Evolutionary conservation across 2,329 filamentous ascomycete species (phyloP), one percentile per base, ranked within the genome.

Genomic region (Bertia moriformis): DNA sequence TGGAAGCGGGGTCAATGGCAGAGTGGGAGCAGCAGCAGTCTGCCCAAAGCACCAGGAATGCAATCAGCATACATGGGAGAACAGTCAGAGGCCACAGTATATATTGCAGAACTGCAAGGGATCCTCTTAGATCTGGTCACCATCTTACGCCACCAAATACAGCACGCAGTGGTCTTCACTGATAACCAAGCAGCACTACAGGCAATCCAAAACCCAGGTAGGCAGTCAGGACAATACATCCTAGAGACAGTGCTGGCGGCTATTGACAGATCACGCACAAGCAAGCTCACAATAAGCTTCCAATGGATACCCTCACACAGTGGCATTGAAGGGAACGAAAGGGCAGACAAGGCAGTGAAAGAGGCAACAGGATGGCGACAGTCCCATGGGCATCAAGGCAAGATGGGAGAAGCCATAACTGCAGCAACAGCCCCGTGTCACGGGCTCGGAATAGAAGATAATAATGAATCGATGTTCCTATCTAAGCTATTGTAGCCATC

Each of bases 101-200:
- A 48, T 37, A 32, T 40, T 4, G 46, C 41, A 33, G 46, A 49
- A 38, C 39, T 48, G 40, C 42, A 18, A 47, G 48, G 15, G 38
- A 22, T 18, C 17, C 44, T 14, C 45, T 46, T 41, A 14, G n/a
- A n/a, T 14, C 33, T 32, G 15, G 5, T 13, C 10, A 35, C 17
- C 7, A 10, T 35, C 7, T 7, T 35, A 7, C 7, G 7, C 7
- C 32, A 18, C 15, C 15, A 7, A 18, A 10, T 14, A 13, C 10
- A 39, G 10, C 39, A 22, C 30, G 12, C 41, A 22, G 40, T 43
- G 35, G 44, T 48, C 18, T 48, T 41, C 38, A 44, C 45, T 30
- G 45, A 48, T 36, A 48, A 47, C 33, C 41, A 48, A 42, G 42
- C 44, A 22, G 45, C 46, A 10, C 44, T 48, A 38, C 30, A 36